Base-by-base conservation (phyloP, 2,329 filamentous ascomycete genomes). In the Pyrenophora tritici-repentis region DNA sequence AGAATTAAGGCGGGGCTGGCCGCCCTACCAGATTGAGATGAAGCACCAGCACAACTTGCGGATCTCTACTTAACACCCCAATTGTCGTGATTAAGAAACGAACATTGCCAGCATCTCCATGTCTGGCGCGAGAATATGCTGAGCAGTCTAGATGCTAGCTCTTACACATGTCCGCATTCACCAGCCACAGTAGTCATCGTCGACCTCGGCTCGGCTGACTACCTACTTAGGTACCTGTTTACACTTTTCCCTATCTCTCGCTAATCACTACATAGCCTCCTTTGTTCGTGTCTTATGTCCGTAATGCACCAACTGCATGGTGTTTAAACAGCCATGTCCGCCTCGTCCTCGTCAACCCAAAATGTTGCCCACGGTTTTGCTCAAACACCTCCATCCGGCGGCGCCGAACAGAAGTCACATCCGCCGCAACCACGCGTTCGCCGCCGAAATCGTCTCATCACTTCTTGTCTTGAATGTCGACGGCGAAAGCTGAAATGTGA, bases 401-500 rank as follows among this genome's bases (percentile, higher is more conserved):
- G 37, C 14, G 36, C 43, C 33, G 65, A 67, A 4, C 61, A 42
- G 35, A 62, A 53, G 52, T 14, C 52, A 2, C 59, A 56, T 7
- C 61, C 53, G 39, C 55, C 62, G 24, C 68, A 67, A 22, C 62
- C 64, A 13, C 66, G 68, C 20, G 65, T 73, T 17, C 69, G 71
- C 13, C 69, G 72, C 36, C 64, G 72, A 32, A 74, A 74, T 50
- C 68, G 72, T 24, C 48, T 74, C 20, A 74, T 74, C 42, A 73
- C 66, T 13, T 73, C 70, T 4, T 74, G 72, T 45, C 65, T 74
- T 14, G 72, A 74, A 55, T 74, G 71, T 67, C 82, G 89, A 33
- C 83, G 88, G 17, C 82, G 89, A 34, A 93, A 93, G 73, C 78
- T 91, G 48, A 90, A 89, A 70, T 93, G 89, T 75, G 86, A 90